Evolutionary conservation across 805 yeast species (phyloP).

Genomic region (Candida maris): DNA sequence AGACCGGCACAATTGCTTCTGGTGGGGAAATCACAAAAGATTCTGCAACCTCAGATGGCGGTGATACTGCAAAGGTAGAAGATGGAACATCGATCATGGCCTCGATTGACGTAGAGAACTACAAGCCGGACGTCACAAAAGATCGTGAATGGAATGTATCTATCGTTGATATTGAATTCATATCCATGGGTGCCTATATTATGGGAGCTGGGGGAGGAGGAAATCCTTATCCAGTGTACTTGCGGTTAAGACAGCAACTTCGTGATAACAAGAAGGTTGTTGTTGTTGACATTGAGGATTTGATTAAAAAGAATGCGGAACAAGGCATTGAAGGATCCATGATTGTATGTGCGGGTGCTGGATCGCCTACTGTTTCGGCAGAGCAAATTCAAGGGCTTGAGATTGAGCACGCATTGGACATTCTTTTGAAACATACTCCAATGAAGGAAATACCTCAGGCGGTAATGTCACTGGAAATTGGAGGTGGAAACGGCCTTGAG

Average conservation of each 20-base stretch:
- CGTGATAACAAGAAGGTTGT: slow-evolving; percentile 32
- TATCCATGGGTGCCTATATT: slow-evolving; percentile 42
- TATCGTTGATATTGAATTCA: slow-evolving; percentile 40
- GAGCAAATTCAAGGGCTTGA: slow-evolving; percentile 42
- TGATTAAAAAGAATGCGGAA: slow-evolving; percentile 21
- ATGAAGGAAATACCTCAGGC: slow-evolving; percentile 29
- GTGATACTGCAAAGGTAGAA: slow-evolving; percentile 16
- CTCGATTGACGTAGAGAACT: slow-evolving; percentile 8
- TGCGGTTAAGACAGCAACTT: slow-evolving; percentile 34
- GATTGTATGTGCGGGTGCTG: slow-evolving; percentile 34
- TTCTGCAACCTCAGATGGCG: slow-evolving; percentile 18
- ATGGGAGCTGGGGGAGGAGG: slow-evolving; percentile 55
- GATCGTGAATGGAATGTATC: slow-evolving; percentile 37
- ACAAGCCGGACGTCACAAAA: slow-evolving; percentile 30
- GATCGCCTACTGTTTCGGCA: slow-evolving; percentile 45
- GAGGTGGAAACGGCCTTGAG: slow-evolving; percentile 41
- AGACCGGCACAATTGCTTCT: background rate
- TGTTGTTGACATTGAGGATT: slow-evolving; percentile 35
- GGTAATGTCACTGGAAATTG: slow-evolving; percentile 39
- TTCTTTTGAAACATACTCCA: slow-evolving; percentile 25
- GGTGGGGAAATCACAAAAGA: slow-evolving; percentile 14
- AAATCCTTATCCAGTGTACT: slow-evolving; percentile 38
- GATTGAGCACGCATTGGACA: slow-evolving; percentile 29
- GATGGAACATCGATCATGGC: slow-evolving; percentile 1
- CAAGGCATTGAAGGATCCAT: slow-evolving; percentile 30